A percentile compares a stretch with the other conserved stretches of the same genome.
phyloP scores from a whole-genome alignment of 768 basidiomycete species.

The Amylocystis lapponica region DNA sequence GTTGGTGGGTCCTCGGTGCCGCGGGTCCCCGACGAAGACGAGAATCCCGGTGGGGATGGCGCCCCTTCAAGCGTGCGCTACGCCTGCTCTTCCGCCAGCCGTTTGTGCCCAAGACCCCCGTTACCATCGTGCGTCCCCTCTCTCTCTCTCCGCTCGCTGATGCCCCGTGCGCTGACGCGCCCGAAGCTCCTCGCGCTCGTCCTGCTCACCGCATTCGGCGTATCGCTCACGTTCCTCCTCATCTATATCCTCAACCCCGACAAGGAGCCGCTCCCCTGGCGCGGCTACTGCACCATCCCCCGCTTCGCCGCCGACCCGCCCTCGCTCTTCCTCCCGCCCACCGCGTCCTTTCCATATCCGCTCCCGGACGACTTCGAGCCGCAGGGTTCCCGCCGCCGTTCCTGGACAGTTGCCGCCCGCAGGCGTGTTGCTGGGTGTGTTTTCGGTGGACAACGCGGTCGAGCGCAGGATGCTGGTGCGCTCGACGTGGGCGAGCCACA shows the following conservation, averaged over 20 bases:
- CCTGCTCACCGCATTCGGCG: constrained; percentile 73
- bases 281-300: constrained; percentile 82
- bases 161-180: not conserved
- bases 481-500: constrained; percentile 85
- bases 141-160: not conserved
- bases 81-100: constrained; percentile 61
- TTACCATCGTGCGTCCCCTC: constrained; percentile 61
- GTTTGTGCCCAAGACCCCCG: constrained; percentile 72
- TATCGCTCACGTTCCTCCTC: constrained; percentile 78
- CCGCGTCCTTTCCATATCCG: constrained; percentile 33
- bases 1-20: constrained; percentile 48
- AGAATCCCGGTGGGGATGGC: constrained; percentile 35
- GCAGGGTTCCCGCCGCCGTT: constrained; percentile 65
- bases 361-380: constrained; percentile 28
- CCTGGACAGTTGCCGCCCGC: constrained; percentile 76
- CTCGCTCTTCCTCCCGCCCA: constrained; percentile 33
- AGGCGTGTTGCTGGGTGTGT: constrained; percentile 84
- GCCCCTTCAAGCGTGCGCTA: constrained; percentile 49
- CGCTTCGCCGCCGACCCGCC: constrained; percentile 41
- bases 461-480: constrained; percentile 86
- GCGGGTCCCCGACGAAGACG: constrained; percentile 47
- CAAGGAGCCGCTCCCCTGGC: constrained; percentile 92
- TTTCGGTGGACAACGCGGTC: constrained; percentile 79
- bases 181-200: constrained; percentile 62
- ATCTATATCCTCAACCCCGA: constrained; percentile 95